Evolutionary conservation across 1,284 basidiomycete species (phyloP), one percentile per base, ranked within the genome.

Genomic region (Marasmius tenuissimus): DNA sequence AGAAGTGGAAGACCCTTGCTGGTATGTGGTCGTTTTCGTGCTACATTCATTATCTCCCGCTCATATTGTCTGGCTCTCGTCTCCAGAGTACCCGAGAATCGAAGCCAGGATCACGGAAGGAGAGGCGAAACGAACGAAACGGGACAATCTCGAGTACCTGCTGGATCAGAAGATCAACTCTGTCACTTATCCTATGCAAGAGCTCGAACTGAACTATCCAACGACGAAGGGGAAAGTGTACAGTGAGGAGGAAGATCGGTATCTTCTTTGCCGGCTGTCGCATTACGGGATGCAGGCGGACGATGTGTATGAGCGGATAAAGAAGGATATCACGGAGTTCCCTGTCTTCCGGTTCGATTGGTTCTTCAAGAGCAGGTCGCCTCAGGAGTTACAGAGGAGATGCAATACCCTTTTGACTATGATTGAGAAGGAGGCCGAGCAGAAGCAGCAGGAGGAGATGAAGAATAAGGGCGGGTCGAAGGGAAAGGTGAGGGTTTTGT

Each of bases 321-420:
- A 98, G 83, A 88, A 91, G 76, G 97, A 99, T 76, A 94, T 99
- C 63, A 91, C 90, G 45, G 94, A 96, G 74, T 97, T 95, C 77
- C 94, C 95, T 0, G 91, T 96, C n/a, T 99, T 99, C 80, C 82
- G 95, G 58, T 97, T 98, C 69, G 96, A 98, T 73, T 98, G 96
- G 96, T 99, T 98, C 81, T 94, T 99, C 84, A 98, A 98, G 81
- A 94, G 91, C 65, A 81, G 97, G 58, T 96, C 93, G 27, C 90
- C 94, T 10, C 89, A 94, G 70, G 97, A 99, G 79, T 79, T 99
- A 63, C 88, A 91, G 68, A 81, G 97, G 67, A 80, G 97, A 59
- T 98, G 96, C 69, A 92, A 91, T 68, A 98, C 97, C 7, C 74
- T 99, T 45, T 72, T 98, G 45, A 83, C 89, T 14, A 92, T 98